phyloP scores from a whole-genome alignment of 805 yeast genomes.

The Candida nonsorbophila region DNA sequence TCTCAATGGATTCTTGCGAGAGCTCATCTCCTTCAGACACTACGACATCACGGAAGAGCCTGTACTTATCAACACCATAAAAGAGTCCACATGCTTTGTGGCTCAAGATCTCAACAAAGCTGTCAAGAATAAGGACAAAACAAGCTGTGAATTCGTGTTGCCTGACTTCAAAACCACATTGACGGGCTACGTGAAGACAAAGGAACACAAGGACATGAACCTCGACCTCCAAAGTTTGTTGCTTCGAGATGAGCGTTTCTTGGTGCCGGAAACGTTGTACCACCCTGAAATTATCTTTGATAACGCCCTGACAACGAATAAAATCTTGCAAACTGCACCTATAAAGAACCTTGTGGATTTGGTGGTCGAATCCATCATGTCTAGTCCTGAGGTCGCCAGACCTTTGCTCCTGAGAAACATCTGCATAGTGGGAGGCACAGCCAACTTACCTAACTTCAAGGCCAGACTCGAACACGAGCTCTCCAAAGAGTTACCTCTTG shows the following conservation, averaged over 20 bases:
- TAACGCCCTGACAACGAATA: slow-evolving; percentile 21
- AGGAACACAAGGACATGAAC: slow-evolving; percentile 16
- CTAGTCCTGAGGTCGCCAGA: slow-evolving; percentile 66
- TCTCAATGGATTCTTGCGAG: slow-evolving; percentile 76
- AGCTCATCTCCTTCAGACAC: slow-evolving; percentile 82
- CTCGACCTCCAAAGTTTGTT: slow-evolving; percentile 49
- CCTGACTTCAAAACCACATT: slow-evolving; percentile 84
- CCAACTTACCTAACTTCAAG: slow-evolving; percentile 63
- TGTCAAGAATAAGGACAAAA: slow-evolving; percentile 28
- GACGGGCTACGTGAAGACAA: slow-evolving; percentile 60
- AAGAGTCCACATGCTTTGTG: slow-evolving; percentile 72
- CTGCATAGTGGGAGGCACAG: slow-evolving; percentile 76
- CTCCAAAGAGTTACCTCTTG: slow-evolving; percentile 63
- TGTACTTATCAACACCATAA: slow-evolving; percentile 74
- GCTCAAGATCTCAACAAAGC: slow-evolving; percentile 51
- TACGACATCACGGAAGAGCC: slow-evolving; percentile 94
- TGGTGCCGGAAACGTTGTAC: slow-evolving; percentile 80
- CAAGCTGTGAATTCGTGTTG: slow-evolving; percentile 64
- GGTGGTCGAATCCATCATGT: slow-evolving; percentile 60
- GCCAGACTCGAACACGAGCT: slow-evolving; percentile 57
- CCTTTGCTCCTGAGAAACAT: slow-evolving; percentile 80
- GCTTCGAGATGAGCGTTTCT: slow-evolving; percentile 79
- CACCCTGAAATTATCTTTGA: slow-evolving; percentile 67
- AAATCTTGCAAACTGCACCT: slow-evolving; percentile 40
- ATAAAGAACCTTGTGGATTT: slow-evolving; percentile 74